phyloP scores from a whole-genome alignment of 2,329 filamentous ascomycete genomes.

The Claviceps sp. region DNA sequence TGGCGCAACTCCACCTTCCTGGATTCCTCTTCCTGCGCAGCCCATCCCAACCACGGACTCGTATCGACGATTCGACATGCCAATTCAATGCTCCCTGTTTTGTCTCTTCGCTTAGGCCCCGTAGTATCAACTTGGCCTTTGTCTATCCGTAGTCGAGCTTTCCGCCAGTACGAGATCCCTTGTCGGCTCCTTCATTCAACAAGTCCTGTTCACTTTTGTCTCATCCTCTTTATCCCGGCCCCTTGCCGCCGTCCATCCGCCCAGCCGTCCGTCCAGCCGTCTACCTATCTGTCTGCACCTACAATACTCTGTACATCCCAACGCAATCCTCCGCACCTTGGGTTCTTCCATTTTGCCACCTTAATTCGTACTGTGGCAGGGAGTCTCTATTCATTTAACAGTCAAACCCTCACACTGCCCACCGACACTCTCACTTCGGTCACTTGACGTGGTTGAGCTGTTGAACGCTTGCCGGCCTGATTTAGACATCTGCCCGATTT shows the following conservation, averaged over 20 bases:
- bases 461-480: background rate
- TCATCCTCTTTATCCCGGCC: slow-evolving; percentile 1
- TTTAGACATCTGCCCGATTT: background rate
- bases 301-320: background rate
- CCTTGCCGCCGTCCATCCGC: slow-evolving; percentile 2
- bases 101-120: background rate
- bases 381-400: background rate
- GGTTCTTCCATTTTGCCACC: background rate
- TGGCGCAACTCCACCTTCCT: background rate
- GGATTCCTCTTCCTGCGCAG: background rate
- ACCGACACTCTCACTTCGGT: background rate
- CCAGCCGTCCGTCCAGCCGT: background rate
- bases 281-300: too few relatives aligned
- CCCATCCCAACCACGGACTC: background rate
- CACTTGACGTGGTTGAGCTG: background rate
- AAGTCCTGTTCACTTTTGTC: background rate
- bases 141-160: background rate
- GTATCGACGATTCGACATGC: background rate
- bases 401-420: background rate
- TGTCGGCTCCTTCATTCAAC: background rate
- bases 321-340: background rate
- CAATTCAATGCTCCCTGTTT: background rate
- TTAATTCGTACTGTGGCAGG: background rate
- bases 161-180: background rate
- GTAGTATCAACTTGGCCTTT: background rate